Evolutionary conservation across 2,329 filamentous ascomycete genomes (phyloP).

Genomic region (Pseudogymnoascus sp.): DNA sequence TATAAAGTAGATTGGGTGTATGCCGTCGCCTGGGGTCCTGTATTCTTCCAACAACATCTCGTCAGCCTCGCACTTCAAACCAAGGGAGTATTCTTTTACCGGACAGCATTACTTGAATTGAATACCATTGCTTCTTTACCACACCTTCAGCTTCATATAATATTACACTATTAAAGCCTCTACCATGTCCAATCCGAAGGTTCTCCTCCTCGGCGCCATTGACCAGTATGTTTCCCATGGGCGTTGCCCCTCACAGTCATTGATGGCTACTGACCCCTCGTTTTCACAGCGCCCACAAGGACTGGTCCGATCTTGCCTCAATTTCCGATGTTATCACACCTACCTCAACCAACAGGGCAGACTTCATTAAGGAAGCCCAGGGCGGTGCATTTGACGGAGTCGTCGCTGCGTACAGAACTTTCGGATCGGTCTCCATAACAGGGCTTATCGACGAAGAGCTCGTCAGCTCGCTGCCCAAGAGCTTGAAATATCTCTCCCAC

Average conservation of each 20-base stretch:
- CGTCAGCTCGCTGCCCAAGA: slow-evolving; percentile 47
- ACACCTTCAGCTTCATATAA: not conserved
- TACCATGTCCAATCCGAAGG: slow-evolving; percentile 42
- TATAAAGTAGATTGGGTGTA: not conserved
- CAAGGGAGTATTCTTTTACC: not conserved
- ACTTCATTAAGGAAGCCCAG: slow-evolving; percentile 62
- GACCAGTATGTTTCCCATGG: slow-evolving; percentile 47
- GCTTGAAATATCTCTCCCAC: slow-evolving; percentile 51
- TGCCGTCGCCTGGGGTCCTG: not conserved
- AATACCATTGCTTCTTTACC: not conserved
- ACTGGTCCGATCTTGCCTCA: slow-evolving; percentile 53
- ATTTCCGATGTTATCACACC: slow-evolving; percentile 60
- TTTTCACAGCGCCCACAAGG: slow-evolving; percentile 50
- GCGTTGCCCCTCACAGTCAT: not conserved
- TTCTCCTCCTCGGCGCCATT: slow-evolving; percentile 56
- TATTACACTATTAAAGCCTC: slow-evolving; percentile 10
- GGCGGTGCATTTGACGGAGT: slow-evolving; percentile 60
- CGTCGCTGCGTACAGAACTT: slow-evolving; percentile 62
- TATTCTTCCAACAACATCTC: not conserved
- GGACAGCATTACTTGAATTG: not conserved
- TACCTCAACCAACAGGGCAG: slow-evolving; percentile 50
- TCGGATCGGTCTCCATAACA: slow-evolving; percentile 54
- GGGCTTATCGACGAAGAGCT: slow-evolving; percentile 65
- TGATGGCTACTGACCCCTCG: slow-evolving; percentile 11
- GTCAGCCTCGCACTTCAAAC: not conserved